A percentile compares a stretch with the other conserved stretches of the same genome.
These are phyloP conservation scores for Phaseolus lunatus DNA, from an alignment of 306 rosid genomes.

Conservation along the genomic window DNA sequence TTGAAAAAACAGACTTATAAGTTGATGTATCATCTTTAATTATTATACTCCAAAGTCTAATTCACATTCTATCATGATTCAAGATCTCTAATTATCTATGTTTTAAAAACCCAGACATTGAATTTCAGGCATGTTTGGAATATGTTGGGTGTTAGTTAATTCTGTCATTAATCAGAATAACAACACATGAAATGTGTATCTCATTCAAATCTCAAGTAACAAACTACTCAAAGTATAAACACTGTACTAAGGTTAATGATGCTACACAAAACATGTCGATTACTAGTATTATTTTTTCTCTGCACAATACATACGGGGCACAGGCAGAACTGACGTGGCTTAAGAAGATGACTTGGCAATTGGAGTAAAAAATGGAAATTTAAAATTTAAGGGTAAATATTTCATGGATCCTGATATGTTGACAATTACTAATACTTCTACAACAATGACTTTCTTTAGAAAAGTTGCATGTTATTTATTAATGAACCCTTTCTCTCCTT, in stretches of 20 bases:
- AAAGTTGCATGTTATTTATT: background rate
- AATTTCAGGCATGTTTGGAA: constrained; percentile 29
- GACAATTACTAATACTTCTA: no score
- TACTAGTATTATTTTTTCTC: background rate
- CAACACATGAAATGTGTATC: constrained; percentile 45
- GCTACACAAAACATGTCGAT: constrained; percentile 26
- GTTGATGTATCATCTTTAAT: no score
- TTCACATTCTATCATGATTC: constrained; percentile 22
- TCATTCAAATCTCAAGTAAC: constrained; percentile 25
- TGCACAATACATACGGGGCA: constrained; percentile 7
- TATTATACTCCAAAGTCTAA: constrained; percentile 3
- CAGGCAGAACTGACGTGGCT: no score
- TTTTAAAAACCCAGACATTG: constrained; percentile 12
- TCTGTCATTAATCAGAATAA: constrained; percentile 37
- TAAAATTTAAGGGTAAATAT: no score
- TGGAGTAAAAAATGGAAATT: no score
- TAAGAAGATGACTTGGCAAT: no score
- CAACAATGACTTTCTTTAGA: no score
- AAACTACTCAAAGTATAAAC: constrained; percentile 16
- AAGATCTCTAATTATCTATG: constrained; percentile 26
- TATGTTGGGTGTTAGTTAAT: constrained; percentile 36
- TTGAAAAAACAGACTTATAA: no score
- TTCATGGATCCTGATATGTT: no score
- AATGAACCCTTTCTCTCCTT: constrained; percentile 17
- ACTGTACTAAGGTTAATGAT: constrained; percentile 15